phyloP scores from a whole-genome alignment of 2,329 filamentous ascomycete species.

The Byssochlamys sp. region DNA sequence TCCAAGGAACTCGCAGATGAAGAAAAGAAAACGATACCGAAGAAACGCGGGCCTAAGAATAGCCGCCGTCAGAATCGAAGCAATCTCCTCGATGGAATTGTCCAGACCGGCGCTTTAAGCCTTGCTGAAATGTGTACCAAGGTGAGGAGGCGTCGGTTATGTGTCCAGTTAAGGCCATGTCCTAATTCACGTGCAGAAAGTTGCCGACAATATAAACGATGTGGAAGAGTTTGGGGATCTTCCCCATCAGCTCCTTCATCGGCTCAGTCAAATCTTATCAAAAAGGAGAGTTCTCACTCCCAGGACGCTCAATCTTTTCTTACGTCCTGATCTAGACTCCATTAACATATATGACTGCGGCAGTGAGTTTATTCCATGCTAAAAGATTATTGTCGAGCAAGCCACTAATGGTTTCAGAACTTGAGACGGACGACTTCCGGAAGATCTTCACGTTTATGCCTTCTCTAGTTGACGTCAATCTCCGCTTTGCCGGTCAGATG shows the following conservation, averaged over 20 bases:
- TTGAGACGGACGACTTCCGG: constrained; percentile 66
- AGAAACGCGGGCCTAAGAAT: constrained; percentile 46
- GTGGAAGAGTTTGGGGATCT: constrained; percentile 57
- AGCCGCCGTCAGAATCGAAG: constrained; percentile 70
- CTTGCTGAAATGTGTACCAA: constrained; percentile 51
- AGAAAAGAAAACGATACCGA: constrained; percentile 47
- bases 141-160: constrained; percentile 17
- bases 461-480: constrained; percentile 58
- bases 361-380: constrained; percentile 29
- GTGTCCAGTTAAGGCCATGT: not conserved
- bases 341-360: constrained; percentile 55
- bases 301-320: constrained; percentile 37
- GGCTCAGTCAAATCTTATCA: constrained; percentile 54
- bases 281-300: constrained; percentile 51
- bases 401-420: constrained; percentile 36
- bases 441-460: constrained; percentile 70
- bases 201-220: constrained; percentile 54
- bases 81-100: constrained; percentile 66
- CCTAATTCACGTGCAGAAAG: constrained; percentile 36
- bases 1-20: constrained; percentile 64
- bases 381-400: not conserved
- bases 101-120: constrained; percentile 33
- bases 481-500: constrained; percentile 82
- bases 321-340: constrained; percentile 44
- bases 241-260: constrained; percentile 47